Base-by-base conservation (phyloP, 108 stramenopile genomes). In the Pseudonitzschia delicatissima region DNA sequence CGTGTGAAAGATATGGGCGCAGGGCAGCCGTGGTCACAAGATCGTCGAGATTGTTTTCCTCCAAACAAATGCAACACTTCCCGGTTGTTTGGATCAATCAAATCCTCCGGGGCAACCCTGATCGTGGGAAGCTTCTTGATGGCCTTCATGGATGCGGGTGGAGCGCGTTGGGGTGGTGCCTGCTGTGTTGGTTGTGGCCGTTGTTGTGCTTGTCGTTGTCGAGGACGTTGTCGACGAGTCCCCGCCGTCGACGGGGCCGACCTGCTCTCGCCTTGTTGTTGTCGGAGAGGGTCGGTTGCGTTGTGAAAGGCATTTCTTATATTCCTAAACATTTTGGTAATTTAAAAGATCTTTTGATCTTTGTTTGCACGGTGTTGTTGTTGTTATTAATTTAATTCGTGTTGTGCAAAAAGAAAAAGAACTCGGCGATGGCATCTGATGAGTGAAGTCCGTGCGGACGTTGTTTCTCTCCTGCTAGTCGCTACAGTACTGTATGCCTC, bases 1-100 rank as follows among this genome's bases (percentile, higher is more conserved):
- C 8, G 45, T n/a, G 63, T 85, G 81, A 44, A 83, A 91, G 21
- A 88, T 72, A 55, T 91, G 90, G 32, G 83, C 87, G 62, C 90
- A 91, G 12, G 90, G 90, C 8, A 91, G 64, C 39, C 86, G 76
- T n/a, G 23, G 60, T 51, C 0, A 78, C 80, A 21, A 50, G 68
- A n/a, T 68, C 78, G 50, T 45, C 72, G 60, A 71, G 53, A 18
- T 61, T 73, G 69, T 73, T 71, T 25, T 63, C 52, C 68, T 89
- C 92, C 35, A 93, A 69, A 69, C 92, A 93, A 34, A 93, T 78
- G 64, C 87, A 87, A 72, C 92, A 93, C 61, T n/a, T 90, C 85
- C 40, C 81, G 78, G 62, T 88, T 88, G 57, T 48, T 63, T 23
- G 72, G 68, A 67, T 88, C 87, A n/a, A 79, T 67, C 37, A 90